Evolutionary conservation across 169 alveolate species (phyloP).

Genomic region (Amoebophrya sp.): DNA sequence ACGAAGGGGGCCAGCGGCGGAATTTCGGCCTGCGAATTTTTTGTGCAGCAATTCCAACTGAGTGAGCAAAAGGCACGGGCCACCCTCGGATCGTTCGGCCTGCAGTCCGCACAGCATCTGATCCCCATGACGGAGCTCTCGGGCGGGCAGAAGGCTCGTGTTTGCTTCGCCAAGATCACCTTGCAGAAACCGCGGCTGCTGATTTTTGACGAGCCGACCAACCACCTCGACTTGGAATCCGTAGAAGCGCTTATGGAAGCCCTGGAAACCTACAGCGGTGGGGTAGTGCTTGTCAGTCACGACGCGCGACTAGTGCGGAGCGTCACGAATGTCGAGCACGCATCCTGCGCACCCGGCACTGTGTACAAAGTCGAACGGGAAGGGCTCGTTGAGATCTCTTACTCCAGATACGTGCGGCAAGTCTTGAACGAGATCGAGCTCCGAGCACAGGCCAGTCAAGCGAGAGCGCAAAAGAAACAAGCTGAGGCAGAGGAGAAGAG

Average conservation of each 20-base stretch:
- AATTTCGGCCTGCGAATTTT: neutral
- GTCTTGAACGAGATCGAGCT: neutral
- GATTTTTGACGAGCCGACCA: constrained; percentile 74
- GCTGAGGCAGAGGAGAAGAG: neutral
- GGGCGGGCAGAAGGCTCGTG: constrained; percentile 92
- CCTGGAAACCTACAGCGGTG: neutral
- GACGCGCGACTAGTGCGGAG: constrained; percentile 26
- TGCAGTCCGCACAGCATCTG: neutral
- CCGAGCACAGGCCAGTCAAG: neutral
- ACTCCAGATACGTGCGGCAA: neutral
- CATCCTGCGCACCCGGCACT: neutral
- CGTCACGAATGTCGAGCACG: neutral
- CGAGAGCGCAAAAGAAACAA: neutral
- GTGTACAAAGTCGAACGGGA: neutral
- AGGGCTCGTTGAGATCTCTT: neutral
- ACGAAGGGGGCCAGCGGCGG: no score
- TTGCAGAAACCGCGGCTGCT: constrained; percentile 84
- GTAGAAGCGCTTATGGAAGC: neutral
- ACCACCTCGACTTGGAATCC: neutral
- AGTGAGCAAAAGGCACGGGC: neutral
- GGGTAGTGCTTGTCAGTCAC: constrained; percentile 23
- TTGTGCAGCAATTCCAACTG: neutral
- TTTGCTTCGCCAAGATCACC: constrained; percentile 86
- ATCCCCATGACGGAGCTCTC: constrained; percentile 55
- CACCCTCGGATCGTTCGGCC: constrained; percentile 17